Conservation (phyloP, 2,329 filamentous ascomycete species). For the Trichoderma guizhouense region DNA sequence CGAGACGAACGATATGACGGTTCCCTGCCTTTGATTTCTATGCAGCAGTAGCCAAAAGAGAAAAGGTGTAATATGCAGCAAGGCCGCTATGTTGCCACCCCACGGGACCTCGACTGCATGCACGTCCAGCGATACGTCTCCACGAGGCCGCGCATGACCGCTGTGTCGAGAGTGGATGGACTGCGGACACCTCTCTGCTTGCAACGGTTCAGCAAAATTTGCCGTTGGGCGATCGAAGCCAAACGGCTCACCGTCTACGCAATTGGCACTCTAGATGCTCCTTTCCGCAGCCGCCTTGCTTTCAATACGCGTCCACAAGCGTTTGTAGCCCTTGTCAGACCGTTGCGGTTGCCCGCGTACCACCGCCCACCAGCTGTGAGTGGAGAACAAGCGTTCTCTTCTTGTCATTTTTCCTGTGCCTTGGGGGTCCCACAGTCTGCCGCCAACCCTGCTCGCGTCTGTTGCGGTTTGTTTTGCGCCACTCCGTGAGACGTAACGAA, state of each 20-base stretch:
- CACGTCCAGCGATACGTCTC: conserved; percentile 25
- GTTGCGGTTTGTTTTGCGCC: conserved; percentile 15
- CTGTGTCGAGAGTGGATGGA: not conserved
- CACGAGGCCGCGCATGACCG: conserved; percentile 14
- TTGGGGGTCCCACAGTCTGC: conserved; percentile 4
- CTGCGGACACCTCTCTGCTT: not conserved
- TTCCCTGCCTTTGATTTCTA: not conserved
- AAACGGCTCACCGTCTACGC: not conserved
- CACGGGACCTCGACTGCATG: conserved; percentile 34
- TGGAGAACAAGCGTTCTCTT: conserved; percentile 5
- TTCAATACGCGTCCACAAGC: not conserved
- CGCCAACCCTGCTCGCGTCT: conserved; percentile 15
- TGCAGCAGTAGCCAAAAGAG: conserved; percentile 1
- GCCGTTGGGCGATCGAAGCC: not conserved
- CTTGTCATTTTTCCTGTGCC: not conserved
- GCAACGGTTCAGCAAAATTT: not conserved
- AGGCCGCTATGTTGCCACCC: conserved; percentile 14
- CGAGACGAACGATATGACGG: not conserved
- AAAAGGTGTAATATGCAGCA: not conserved
- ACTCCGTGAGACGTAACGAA: conserved; percentile 7
- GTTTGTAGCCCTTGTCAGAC: not conserved
- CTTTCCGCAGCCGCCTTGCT: not conserved
- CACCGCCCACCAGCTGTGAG: conserved; percentile 1
- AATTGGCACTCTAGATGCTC: not conserved
- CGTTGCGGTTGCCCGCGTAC: not conserved